These are phyloP conservation scores for Colletotrichum salicis DNA, from an alignment of 2,329 filamentous ascomycete species.

Conservation along the genomic window DNA sequence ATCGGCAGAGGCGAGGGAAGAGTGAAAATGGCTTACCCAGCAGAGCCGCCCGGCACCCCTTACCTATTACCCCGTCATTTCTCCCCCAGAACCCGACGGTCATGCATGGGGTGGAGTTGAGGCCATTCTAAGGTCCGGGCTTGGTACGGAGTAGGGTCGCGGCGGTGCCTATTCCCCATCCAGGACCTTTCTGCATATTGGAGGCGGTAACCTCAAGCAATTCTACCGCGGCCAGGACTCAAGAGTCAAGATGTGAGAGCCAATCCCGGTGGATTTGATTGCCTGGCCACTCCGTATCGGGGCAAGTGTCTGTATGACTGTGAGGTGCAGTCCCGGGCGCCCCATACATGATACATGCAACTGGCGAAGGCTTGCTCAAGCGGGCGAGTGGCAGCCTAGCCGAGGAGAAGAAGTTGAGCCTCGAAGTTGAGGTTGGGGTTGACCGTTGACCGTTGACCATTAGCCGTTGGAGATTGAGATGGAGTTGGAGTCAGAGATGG, in stretches of 20 bases:
- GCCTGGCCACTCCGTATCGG: not conserved
- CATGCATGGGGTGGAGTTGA: not conserved
- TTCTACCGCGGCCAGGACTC: too few relatives aligned
- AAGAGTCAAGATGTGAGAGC: not conserved
- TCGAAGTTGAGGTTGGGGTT: not conserved
- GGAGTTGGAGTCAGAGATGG: not conserved
- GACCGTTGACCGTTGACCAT: not conserved
- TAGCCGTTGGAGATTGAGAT: too few relatives aligned
- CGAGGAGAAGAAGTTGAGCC: not conserved
- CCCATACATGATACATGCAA: not conserved
- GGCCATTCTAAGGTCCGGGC: slow-evolving; percentile 20
- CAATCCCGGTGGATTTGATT: not conserved
- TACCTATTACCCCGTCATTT: not conserved
- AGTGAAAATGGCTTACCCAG: not conserved
- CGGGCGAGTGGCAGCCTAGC: not conserved
- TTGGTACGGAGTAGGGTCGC: not conserved
- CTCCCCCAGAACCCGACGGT: not conserved
- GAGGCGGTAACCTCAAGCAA: not conserved
- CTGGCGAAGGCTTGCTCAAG: not conserved
- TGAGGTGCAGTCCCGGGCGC: not conserved
- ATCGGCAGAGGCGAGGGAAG: not conserved
- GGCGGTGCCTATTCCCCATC: not conserved
- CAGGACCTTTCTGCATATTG: not conserved
- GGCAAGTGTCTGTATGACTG: not conserved
- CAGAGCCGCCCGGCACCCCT: not conserved